Percentiles rank a stretch among this genome's conserved stretches.
Evolutionary conservation across 2,329 filamentous ascomycete genomes (phyloP).

Genomic region (Cadophora gregata): DNA sequence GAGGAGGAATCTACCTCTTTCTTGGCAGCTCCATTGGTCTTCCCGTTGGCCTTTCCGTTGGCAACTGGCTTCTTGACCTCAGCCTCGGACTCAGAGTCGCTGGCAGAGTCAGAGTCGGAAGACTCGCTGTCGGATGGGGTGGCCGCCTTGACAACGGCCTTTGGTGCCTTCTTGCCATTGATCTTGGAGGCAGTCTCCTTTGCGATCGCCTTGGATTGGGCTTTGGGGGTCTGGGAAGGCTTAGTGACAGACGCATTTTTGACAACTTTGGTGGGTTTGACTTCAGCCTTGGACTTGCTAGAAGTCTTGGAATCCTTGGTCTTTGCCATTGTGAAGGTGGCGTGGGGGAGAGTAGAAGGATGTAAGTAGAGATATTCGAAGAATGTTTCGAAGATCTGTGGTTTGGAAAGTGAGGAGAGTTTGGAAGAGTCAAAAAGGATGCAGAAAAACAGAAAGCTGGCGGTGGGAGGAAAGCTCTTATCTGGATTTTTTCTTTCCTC

Average conservation of each 20-base stretch:
- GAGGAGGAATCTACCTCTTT: slow-evolving; percentile 46
- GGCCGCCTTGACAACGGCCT: slow-evolving; percentile 50
- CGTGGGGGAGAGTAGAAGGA: slow-evolving; percentile 19
- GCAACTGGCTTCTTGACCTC: slow-evolving; percentile 41
- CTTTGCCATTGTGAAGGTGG: slow-evolving; percentile 65
- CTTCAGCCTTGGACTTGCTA: slow-evolving; percentile 55
- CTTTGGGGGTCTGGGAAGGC: slow-evolving; percentile 66
- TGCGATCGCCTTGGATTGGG: slow-evolving; percentile 70
- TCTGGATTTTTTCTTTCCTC: slow-evolving; percentile 36
- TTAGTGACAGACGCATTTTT: slow-evolving; percentile 74
- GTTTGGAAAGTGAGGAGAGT: slow-evolving; percentile 21
- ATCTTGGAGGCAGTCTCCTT: slow-evolving; percentile 55
- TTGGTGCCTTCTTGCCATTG: slow-evolving; percentile 49
- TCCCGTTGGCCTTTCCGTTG: slow-evolving; percentile 47
- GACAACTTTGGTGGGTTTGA: slow-evolving; percentile 58
- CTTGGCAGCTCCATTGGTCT: slow-evolving; percentile 47
- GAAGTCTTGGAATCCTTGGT: slow-evolving; percentile 66
- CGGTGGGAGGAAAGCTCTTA: slow-evolving; percentile 41
- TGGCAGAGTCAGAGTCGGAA: slow-evolving; percentile 37
- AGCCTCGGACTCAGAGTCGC: slow-evolving; percentile 42
- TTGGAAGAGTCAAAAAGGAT: slow-evolving; percentile 22
- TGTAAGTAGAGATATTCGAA: slow-evolving; percentile 19
- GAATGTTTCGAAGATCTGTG: slow-evolving; percentile 19
- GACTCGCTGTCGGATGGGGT: slow-evolving; percentile 49
- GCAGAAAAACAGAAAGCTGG: slow-evolving; percentile 25